Percentiles rank a stretch among this genome's conserved stretches.
phyloP scores from a whole-genome alignment of 176 grass and related monocot species.

The Juncus inflexus region DNA sequence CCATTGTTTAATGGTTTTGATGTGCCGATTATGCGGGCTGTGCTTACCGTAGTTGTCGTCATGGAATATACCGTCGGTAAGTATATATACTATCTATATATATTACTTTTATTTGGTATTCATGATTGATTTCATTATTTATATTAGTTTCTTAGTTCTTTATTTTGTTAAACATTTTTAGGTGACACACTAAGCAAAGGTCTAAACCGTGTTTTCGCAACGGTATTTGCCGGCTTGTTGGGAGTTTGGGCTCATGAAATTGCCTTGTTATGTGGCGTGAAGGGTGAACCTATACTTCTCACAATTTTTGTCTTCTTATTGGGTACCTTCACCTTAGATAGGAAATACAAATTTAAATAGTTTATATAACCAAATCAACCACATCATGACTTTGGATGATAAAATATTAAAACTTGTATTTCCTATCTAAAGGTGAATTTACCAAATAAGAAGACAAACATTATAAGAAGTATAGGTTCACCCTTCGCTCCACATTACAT shows the following conservation, averaged over 20 bases:
- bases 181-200: slow-evolving; percentile 70
- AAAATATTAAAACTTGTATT: too few relatives aligned
- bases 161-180: slow-evolving; percentile 8
- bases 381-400: too few relatives aligned
- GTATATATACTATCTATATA: too few relatives aligned
- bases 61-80: not conserved
- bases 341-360: too few relatives aligned
- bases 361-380: too few relatives aligned
- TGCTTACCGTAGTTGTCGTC: slow-evolving; percentile 38
- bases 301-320: slow-evolving; percentile 63
- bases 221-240: too few relatives aligned
- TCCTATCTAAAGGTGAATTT: not conserved
- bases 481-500: slow-evolving; percentile 43
- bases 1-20: slow-evolving; percentile 56
- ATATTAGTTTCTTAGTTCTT: not conserved
- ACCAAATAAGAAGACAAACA: slow-evolving; percentile 79
- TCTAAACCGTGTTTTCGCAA: too few relatives aligned
- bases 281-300: slow-evolving; percentile 66
- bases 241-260: slow-evolving; percentile 35
- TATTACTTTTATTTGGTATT: not conserved
- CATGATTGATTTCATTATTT: not conserved
- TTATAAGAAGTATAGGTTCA: slow-evolving; percentile 51
- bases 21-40: slow-evolving; percentile 53
- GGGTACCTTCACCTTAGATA: slow-evolving; percentile 31
- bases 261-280: slow-evolving; percentile 38